Percentiles rank a stretch among this genome's conserved stretches.
Conservation (phyloP, 306 rosid species). For the Prunus mume region DNA sequence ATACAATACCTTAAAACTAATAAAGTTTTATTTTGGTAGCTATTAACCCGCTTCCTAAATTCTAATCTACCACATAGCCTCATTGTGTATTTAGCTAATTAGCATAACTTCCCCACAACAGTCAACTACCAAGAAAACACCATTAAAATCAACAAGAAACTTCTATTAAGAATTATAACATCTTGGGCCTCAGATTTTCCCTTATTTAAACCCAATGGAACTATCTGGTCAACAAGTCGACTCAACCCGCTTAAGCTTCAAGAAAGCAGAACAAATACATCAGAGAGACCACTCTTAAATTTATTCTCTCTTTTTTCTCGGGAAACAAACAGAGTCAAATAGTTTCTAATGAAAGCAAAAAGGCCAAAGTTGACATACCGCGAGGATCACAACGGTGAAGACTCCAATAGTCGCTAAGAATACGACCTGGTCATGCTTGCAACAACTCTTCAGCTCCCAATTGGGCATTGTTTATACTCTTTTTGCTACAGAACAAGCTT, state of each 20-base stretch:
- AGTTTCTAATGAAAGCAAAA: not conserved
- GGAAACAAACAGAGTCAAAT: constrained; percentile 4
- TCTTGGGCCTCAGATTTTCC: not conserved
- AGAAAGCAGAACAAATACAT: not conserved
- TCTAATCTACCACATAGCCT: not conserved
- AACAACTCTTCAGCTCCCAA: constrained; percentile 86
- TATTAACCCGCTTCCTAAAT: not conserved
- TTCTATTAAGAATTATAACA: not conserved
- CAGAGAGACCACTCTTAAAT: not conserved
- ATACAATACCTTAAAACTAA: not conserved
- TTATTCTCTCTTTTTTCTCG: not conserved
- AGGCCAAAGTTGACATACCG: constrained; percentile 35
- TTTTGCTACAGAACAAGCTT: not conserved
- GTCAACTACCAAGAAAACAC: not conserved
- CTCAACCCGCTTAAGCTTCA: not conserved
- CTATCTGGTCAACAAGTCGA: not conserved
- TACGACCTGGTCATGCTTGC: constrained; percentile 68
- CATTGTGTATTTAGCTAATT: not conserved
- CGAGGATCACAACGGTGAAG: constrained; percentile 67
- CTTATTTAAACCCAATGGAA: not conserved
- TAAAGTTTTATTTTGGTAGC: not conserved
- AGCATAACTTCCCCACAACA: not conserved
- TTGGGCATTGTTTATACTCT: constrained; percentile 48
- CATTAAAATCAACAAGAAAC: not conserved
- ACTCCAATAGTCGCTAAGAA: constrained; percentile 62